A percentile compares a stretch with the other conserved stretches of the same genome.
phyloP scores from a whole-genome alignment of 2,329 filamentous ascomycete genomes.

The Elsinoe fawcettii region DNA sequence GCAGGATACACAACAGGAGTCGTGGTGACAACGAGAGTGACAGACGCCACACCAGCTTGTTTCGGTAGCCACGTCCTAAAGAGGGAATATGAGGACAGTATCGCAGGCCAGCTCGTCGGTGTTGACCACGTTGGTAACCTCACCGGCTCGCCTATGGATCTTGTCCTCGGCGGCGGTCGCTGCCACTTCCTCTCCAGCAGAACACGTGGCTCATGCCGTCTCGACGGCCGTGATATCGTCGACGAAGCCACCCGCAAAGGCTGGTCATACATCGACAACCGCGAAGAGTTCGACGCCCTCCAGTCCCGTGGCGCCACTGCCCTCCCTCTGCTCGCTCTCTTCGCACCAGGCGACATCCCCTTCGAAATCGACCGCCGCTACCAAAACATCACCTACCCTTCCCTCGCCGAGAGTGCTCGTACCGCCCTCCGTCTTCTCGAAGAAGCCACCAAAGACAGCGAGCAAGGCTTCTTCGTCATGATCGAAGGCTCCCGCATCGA shows the following conservation, averaged over 20 bases:
- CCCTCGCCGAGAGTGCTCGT: constrained; percentile 81
- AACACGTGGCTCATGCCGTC: constrained; percentile 71
- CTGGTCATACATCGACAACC: constrained; percentile 69
- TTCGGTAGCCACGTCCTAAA: constrained; percentile 83
- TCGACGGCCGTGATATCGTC: constrained; percentile 68
- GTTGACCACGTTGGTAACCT: constrained; percentile 16
- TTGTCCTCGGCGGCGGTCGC: constrained; percentile 86
- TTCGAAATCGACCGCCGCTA: constrained; percentile 86
- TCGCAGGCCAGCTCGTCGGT: constrained; percentile 86
- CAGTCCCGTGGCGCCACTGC: constrained; percentile 59
- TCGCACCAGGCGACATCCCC: constrained; percentile 74
- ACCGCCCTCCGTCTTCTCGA: constrained; percentile 74
- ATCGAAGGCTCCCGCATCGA: constrained; percentile 96
- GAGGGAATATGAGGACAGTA: constrained; percentile 75
- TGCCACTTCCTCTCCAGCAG: constrained; percentile 88
- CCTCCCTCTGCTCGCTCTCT: constrained; percentile 77
- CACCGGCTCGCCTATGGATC: constrained; percentile 77
- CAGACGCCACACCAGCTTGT: constrained; percentile 91
- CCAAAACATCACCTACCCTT: constrained; percentile 73
- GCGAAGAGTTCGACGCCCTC: constrained; percentile 67
- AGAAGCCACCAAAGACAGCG: constrained; percentile 70
- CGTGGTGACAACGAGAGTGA: constrained; percentile 90
- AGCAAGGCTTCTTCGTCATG: constrained; percentile 97
- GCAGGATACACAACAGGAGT: constrained; percentile 87
- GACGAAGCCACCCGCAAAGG: constrained; percentile 61